phyloP scores from a whole-genome alignment of 2,329 filamentous ascomycete genomes.

The Colletotrichum zoysiae region DNA sequence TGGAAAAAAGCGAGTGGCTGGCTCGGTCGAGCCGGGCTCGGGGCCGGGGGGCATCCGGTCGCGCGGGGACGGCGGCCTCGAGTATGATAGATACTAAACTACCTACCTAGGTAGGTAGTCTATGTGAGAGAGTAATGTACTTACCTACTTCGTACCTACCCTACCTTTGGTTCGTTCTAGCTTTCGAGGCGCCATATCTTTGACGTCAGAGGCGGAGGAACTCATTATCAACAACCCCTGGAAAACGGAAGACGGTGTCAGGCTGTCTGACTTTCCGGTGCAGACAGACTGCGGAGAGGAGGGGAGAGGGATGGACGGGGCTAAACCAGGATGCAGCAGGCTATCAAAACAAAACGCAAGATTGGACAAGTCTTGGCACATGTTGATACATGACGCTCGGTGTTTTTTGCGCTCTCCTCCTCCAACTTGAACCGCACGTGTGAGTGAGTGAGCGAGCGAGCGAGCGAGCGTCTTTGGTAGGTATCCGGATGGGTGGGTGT shows the following conservation, averaged over 20 bases:
- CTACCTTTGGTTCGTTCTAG: background rate
- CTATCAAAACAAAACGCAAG: constrained; percentile 15
- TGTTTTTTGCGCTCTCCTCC: background rate
- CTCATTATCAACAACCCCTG: background rate
- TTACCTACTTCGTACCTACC: too few species aligned
- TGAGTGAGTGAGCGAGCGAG: background rate
- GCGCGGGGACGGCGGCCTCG: background rate
- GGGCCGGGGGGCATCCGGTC: background rate
- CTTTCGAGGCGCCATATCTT: background rate
- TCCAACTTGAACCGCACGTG: background rate
- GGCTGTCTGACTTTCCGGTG: background rate
- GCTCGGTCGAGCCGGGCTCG: background rate
- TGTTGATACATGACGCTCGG: background rate
- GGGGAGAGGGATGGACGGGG: background rate
- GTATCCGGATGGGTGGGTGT: constrained; percentile 17
- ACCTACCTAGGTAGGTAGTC: too few species aligned
- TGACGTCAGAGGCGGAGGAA: constrained; percentile 12
- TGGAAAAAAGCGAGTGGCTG: background rate
- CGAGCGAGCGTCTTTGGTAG: background rate
- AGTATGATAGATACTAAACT: too few species aligned
- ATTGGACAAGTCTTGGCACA: constrained; percentile 17
- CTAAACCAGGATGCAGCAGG: background rate
- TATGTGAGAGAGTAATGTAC: too few species aligned
- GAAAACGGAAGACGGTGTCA: too few species aligned
- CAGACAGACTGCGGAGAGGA: background rate